These are phyloP conservation scores for Rhexocercosporidium sp. DNA, from an alignment of 2,329 filamentous ascomycete species.

Conservation along the genomic window DNA sequence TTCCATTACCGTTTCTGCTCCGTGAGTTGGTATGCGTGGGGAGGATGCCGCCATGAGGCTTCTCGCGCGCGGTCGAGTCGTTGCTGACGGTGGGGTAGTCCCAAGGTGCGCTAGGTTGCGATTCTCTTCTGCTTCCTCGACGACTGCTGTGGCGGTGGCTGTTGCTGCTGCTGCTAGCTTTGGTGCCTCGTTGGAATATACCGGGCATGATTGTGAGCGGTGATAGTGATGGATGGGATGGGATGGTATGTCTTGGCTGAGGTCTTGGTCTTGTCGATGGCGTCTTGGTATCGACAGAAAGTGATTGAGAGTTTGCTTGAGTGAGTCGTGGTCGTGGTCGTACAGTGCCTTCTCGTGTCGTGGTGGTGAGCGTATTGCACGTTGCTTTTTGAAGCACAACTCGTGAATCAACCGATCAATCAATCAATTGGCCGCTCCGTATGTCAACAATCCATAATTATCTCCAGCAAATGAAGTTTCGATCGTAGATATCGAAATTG, in stretches of 20 bases:
- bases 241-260: background rate
- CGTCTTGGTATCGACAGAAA: background rate
- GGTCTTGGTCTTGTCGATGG: constrained; percentile 4
- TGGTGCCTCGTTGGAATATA: constrained; percentile 3
- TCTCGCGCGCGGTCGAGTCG: constrained; percentile 12
- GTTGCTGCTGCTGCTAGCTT: background rate
- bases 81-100: constrained; percentile 15
- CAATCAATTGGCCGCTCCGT: background rate
- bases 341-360: background rate
- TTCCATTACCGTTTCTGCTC: constrained; percentile 34
- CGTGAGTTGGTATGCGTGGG: constrained; percentile 9
- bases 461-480: too few relatives aligned
- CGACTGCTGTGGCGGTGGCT: background rate
- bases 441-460: background rate
- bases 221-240: background rate
- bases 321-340: background rate
- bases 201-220: constrained; percentile 8
- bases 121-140: background rate
- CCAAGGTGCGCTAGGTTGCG: constrained; percentile 11
- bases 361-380: background rate
- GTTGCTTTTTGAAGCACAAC: background rate
- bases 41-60: constrained; percentile 1
- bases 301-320: background rate
- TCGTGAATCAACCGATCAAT: background rate
- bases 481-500: background rate